Base-by-base conservation (phyloP, 768 basidiomycete genomes). In the Lentinula sp. region DNA sequence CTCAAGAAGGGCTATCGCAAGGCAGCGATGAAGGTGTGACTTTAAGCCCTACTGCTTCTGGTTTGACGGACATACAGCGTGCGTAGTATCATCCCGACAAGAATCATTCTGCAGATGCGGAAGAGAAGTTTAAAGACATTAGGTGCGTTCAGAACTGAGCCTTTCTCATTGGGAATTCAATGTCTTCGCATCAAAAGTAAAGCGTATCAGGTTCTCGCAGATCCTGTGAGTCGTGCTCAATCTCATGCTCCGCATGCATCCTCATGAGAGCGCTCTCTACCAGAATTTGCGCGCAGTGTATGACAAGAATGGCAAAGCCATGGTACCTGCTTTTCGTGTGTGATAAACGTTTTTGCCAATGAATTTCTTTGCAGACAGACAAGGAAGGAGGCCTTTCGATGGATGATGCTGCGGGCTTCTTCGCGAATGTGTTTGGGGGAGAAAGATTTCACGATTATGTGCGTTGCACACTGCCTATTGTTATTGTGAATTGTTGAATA, bases 121-220 rank as follows among this genome's bases (percentile, higher is more conserved):
- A 95, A 70, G 89, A 91, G 71, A 95, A 87, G 78, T 99, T 99
- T 79, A 96, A 98, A 75, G 92, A 97, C 50, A 92, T 99, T 69
- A 94, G 93, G 91, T 87, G 66, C 64, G 72, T 71, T 43, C 8
- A 34, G 35, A n/a, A 56, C 56, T 13, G 34, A 64, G 35, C 61
- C 18, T 52, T 52, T 28, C 10, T 62, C 58, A 18, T 35, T 49
- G 9, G 4, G 5, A 18, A 13, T 42, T 43, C 18, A 18, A 9
- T 16, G 9, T 31, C 10, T 55, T 51, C 62, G 31, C 21, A 9
- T 59, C 49, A 65, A 40, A 66, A 93, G 93, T 71, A 95, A 96
- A 84, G 96, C 96, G 57, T 98, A 98, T 72, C 93, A 95, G 74
- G 88, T 97, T 61, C 78, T 94, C 32, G 89, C 91, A 52, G 90